These are phyloP conservation scores for Clitocybe nebularis DNA, from an alignment of 1,284 basidiomycete genomes.

Conservation along the genomic window DNA sequence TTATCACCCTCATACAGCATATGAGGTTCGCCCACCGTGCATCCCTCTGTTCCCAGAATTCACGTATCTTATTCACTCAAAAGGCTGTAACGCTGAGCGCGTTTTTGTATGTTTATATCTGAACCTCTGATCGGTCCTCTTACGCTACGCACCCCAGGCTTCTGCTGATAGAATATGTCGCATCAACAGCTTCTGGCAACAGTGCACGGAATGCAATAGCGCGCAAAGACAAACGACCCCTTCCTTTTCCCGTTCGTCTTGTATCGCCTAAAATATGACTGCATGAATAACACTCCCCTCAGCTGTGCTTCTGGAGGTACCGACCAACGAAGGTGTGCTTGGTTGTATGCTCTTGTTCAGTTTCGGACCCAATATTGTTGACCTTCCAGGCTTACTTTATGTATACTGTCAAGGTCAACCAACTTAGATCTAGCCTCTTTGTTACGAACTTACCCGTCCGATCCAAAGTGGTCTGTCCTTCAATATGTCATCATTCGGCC, in stretches of 20 bases:
- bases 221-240: slow-evolving; percentile 73
- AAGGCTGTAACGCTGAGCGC: slow-evolving; percentile 76
- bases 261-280: not conserved
- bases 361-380: slow-evolving; percentile 7
- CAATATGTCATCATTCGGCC: slow-evolving; percentile 84
- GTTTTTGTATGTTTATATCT: slow-evolving; percentile 54
- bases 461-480: slow-evolving; percentile 67
- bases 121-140: slow-evolving; percentile 11
- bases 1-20: slow-evolving; percentile 27
- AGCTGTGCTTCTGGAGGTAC: slow-evolving; percentile 76
- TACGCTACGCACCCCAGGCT: slow-evolving; percentile 41
- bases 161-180: slow-evolving; percentile 82
- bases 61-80: slow-evolving; percentile 3
- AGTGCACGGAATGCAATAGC: slow-evolving; percentile 62
- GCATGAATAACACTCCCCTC: slow-evolving; percentile 8
- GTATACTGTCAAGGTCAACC: slow-evolving; percentile 74
- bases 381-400: slow-evolving; percentile 76
- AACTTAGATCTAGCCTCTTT: not conserved
- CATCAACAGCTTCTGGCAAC: slow-evolving; percentile 58
- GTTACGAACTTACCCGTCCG: slow-evolving; percentile 4
- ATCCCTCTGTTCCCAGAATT: not conserved
- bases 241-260: slow-evolving; percentile 61
- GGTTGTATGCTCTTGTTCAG: slow-evolving; percentile 1
- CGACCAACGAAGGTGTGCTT: slow-evolving; percentile 68
- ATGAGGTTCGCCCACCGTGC: slow-evolving; percentile 39